Evolutionary conservation across 2,329 filamentous ascomycete species (phyloP).

Genomic region (Leptographium radiaticola): DNA sequence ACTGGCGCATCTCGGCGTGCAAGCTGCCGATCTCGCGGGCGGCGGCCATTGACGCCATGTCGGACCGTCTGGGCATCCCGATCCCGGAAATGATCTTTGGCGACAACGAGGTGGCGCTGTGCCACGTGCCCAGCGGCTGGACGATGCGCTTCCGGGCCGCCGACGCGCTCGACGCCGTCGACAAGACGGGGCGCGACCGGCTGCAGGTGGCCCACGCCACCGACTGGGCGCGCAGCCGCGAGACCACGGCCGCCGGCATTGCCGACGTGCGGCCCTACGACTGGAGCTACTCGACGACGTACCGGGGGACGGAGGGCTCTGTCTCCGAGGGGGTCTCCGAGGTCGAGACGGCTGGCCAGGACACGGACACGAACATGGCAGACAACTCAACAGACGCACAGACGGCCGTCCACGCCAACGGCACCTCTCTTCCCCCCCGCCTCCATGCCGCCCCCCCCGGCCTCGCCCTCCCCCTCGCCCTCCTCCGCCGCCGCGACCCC

Average conservation of each 20-base stretch:
- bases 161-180: constrained; percentile 78
- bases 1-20: constrained; percentile 65
- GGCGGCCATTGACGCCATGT: constrained; percentile 77
- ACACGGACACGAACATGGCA: no score
- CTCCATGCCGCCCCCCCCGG: neutral
- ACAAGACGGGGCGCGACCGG: constrained; percentile 87
- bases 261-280: constrained; percentile 94
- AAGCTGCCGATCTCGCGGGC: constrained; percentile 94
- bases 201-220: constrained; percentile 86
- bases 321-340: constrained; percentile 3
- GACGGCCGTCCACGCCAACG: no score
- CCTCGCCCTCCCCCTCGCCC: constrained; percentile 59
- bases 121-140: constrained; percentile 67
- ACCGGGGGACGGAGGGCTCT: constrained; percentile 49
- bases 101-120: constrained; percentile 71
- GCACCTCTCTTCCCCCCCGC: no score
- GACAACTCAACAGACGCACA: no score
- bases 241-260: constrained; percentile 72
- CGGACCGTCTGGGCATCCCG: constrained; percentile 64
- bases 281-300: constrained; percentile 92
- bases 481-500: constrained; percentile 79
- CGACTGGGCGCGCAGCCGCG: constrained; percentile 60
- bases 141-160: constrained; percentile 68
- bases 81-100: constrained; percentile 99
- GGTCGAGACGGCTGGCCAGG: no score